A percentile compares a stretch with the other conserved stretches of the same genome.
Conservation (phyloP, 2,329 filamentous ascomycete species). For the Pseudogymnoascus sp. region DNA sequence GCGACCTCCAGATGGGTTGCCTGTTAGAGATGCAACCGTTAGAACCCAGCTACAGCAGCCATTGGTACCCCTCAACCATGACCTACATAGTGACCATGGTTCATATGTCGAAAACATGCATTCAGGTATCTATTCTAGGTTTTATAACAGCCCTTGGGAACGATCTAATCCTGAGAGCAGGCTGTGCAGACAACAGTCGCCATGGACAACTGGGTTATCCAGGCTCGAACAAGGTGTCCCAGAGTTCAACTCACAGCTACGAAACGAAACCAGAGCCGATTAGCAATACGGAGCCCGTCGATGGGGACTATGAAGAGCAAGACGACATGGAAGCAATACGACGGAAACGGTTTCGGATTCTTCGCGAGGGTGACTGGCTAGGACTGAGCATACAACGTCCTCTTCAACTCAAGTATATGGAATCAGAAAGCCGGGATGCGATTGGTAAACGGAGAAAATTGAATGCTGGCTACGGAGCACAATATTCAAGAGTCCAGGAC, state of each 20-base stretch:
- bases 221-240: not conserved
- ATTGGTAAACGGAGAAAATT: conserved; percentile 27
- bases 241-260: not conserved
- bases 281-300: not conserved
- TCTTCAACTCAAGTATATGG: conserved; percentile 21
- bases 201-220: not conserved
- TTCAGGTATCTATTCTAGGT: not conserved
- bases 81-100: not conserved
- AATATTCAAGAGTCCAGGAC: conserved; percentile 19
- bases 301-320: conserved; percentile 7
- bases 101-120: not conserved
- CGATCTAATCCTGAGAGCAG: not conserved
- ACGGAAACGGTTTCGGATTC: conserved; percentile 25
- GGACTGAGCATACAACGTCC: conserved; percentile 25
- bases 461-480: conserved; percentile 21
- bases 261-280: not conserved
- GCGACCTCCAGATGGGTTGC: not conserved
- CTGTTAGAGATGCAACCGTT: not conserved
- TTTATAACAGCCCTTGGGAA: not conserved
- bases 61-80: not conserved
- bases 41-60: not conserved
- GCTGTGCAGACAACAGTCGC: not conserved
- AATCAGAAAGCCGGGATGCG: conserved; percentile 20
- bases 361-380: conserved; percentile 29
- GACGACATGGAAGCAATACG: conserved; percentile 18